Conservation (phyloP, 164 flowering plant species). For the Tetracentron sinense region DNA sequence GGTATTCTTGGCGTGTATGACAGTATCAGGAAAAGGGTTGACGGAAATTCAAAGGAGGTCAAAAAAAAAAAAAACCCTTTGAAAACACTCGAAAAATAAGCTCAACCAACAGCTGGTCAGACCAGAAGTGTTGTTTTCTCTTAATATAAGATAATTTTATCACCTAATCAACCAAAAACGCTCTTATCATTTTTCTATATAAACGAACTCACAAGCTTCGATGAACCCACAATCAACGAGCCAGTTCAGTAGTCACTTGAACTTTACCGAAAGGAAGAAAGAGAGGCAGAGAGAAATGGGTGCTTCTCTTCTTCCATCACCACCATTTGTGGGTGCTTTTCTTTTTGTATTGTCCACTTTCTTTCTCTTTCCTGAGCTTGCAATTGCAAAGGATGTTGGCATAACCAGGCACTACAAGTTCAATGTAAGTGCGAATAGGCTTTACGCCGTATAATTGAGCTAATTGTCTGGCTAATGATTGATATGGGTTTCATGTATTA, state of each 20-base stretch:
- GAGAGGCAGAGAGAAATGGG: conserved; percentile 18
- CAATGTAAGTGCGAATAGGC: conserved; percentile 33
- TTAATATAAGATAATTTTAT: not conserved
- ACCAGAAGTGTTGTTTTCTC: not conserved
- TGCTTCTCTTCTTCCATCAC: conserved; percentile 6
- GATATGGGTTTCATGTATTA: not conserved
- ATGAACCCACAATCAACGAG: not conserved
- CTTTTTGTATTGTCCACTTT: conserved; percentile 11
- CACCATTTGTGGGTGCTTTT: conserved; percentile 10
- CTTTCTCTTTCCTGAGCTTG: conserved; percentile 20
- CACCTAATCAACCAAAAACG: conserved; percentile 30
- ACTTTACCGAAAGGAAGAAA: not conserved
- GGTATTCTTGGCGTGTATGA: too few species aligned
- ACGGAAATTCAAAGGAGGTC: not conserved
- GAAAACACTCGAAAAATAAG: conserved; percentile 22
- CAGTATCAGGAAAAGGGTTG: not conserved
- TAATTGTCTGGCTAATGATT: too few species aligned
- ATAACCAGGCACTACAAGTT: conserved; percentile 42
- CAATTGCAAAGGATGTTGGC: conserved; percentile 17
- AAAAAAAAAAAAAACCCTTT: conserved; percentile 16
- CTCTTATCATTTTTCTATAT: not conserved
- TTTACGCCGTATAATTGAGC: too few species aligned
- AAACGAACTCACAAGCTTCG: not conserved
- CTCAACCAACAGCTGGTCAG: conserved; percentile 17
- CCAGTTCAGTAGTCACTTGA: not conserved